Evolutionary conservation across 2,329 filamentous ascomycete species (phyloP), one percentile per base, ranked within the genome.

Genomic region (Rasamsonia emersonii): DNA sequence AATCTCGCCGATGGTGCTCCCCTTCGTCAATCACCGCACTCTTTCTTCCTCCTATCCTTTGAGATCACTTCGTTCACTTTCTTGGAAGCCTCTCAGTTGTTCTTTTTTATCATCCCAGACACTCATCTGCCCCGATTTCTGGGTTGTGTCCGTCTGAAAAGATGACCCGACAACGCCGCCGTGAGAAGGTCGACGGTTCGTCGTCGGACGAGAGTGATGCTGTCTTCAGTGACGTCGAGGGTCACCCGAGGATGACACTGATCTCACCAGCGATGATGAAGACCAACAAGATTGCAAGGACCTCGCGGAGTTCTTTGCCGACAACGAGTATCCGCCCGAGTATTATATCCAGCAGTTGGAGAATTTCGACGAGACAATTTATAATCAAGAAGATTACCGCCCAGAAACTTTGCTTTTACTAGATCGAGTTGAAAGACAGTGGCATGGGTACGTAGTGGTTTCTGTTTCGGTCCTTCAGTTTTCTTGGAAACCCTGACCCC

Each of bases 291-390:
- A 44, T 39, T 9, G 30, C 17, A 30, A 23, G 29, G 29, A 44
- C 38, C 16, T 32, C 14, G 33, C 34, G 24, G 21, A 38, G 28
- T 35, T 45, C 19, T 45, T 43, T 33, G 32, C 35, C 21, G 35
- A 44, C 28, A 44, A 44, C 27, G 16, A 44, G 26, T 24, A 44
- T 35, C 27, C 32, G 21, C 37, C 39, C 6, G 37, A 44, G 19
- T 44, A 40, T 24, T 44, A 44, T 31, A 40, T 44, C 24, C 19
- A 40, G 32, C 24, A 44, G 29, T 33, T 44, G 18, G 11, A 18
- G 21, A 34, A 42, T 33, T 44, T 44, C 26, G 33, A 44, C 20
- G 29, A 44, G 36, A 39, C 33, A 2, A 33, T 36, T 16, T 44
- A 44, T 21, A 42, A 20, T 4, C 14, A 40, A 32, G 39, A 44